phyloP scores from a whole-genome alignment of 2,329 filamentous ascomycete species.

The Colletotrichum sansevieriae region DNA sequence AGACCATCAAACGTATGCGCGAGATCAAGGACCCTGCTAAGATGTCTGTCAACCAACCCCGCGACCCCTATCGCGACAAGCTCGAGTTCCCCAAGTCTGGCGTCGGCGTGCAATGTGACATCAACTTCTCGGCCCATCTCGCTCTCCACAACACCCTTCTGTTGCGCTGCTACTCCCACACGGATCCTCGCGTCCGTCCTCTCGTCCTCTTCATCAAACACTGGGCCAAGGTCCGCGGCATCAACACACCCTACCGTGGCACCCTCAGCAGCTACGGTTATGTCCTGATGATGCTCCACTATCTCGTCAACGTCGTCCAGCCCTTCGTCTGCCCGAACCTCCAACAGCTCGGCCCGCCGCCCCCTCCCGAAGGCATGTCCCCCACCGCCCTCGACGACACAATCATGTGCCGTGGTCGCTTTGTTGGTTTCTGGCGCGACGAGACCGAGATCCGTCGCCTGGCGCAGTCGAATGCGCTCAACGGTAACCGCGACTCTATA shows the following conservation, averaged over 20 bases:
- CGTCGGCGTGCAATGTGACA: conserved; percentile 88
- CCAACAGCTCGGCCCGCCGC: conserved; percentile 68
- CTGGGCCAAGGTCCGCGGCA: conserved; percentile 87
- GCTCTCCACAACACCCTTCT: conserved; percentile 87
- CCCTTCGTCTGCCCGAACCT: conserved; percentile 90
- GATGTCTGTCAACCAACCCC: conserved; percentile 63
- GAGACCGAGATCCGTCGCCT: conserved; percentile 76
- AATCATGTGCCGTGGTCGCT: conserved; percentile 71
- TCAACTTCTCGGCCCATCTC: conserved; percentile 90
- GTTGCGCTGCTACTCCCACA: conserved; percentile 84
- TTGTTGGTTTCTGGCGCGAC: conserved; percentile 83
- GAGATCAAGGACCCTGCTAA: conserved; percentile 63
- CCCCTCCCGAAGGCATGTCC: conserved; percentile 48
- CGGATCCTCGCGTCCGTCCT: conserved; percentile 81
- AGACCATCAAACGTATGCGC: conserved; percentile 59
- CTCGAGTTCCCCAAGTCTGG: conserved; percentile 84
- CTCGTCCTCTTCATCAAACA: conserved; percentile 90
- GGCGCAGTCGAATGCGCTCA: conserved; percentile 70
- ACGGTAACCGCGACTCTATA: conserved; percentile 76
- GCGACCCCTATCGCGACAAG: conserved; percentile 67
- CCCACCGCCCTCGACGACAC: conserved; percentile 55
- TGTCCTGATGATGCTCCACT: conserved; percentile 92
- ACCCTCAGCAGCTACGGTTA: conserved; percentile 93
- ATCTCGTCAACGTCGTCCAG: conserved; percentile 83
- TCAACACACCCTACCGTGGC: conserved; percentile 89